These are phyloP conservation scores for Sclerotinia spermophila DNA, from an alignment of 2,329 filamentous ascomycete species.

Conservation along the genomic window DNA sequence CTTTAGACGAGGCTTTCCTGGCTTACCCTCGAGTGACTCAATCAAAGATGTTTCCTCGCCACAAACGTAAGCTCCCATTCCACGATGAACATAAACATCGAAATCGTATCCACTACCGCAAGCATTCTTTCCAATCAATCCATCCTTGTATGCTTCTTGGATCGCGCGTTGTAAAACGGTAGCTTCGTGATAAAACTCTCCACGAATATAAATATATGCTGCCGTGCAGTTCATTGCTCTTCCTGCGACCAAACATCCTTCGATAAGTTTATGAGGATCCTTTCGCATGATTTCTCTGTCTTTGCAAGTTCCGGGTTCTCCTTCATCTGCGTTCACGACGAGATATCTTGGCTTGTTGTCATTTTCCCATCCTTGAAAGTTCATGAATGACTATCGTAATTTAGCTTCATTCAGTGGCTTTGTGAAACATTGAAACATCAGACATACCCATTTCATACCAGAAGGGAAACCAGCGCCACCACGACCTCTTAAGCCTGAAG, in stretches of 20 bases:
- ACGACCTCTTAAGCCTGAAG: constrained; percentile 89
- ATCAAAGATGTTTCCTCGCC: constrained; percentile 98
- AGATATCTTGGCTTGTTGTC: constrained; percentile 93
- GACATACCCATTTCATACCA: constrained; percentile 93
- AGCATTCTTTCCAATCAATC: constrained; percentile 96
- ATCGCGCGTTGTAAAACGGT: constrained; percentile 91
- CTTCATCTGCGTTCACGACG: constrained; percentile 97
- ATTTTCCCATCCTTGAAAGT: constrained; percentile 99
- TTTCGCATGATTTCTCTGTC: constrained; percentile 99
- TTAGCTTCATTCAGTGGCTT: constrained; percentile 22
- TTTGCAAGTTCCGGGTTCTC: constrained; percentile 98
- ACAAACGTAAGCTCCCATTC: constrained; percentile 95
- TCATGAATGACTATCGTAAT: constrained; percentile 85
- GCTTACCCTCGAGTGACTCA: constrained; percentile 97
- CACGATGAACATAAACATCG: constrained; percentile 93
- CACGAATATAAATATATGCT: constrained; percentile 98
- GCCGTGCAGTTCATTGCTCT: constrained; percentile 98
- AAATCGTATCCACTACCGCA: constrained; percentile 97
- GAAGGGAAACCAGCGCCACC: constrained; percentile 98
- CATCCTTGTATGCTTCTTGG: constrained; percentile 93
- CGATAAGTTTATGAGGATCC: constrained; percentile 97
- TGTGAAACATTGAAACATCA: neutral
- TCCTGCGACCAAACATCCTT: constrained; percentile 93
- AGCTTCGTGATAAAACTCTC: constrained; percentile 96
- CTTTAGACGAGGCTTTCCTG: constrained; percentile 97